Percentiles rank a stretch among this genome's conserved stretches.
phyloP scores from a whole-genome alignment of 768 basidiomycete species.

The Pleurotus tuoliensis region DNA sequence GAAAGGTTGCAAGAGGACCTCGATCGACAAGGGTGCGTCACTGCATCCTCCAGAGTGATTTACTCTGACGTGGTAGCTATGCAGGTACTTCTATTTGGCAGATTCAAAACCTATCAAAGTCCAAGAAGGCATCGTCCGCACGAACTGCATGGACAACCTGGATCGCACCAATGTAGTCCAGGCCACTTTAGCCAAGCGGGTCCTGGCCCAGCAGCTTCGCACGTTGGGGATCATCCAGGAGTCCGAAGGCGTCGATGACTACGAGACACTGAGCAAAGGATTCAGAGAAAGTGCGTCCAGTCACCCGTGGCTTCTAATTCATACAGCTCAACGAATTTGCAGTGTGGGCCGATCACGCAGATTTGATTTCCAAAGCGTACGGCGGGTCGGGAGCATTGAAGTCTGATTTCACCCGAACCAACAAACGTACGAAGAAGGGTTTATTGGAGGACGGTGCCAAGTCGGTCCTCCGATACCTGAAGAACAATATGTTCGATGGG shows the following conservation, averaged over 20 bases:
- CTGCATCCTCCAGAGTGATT: neutral
- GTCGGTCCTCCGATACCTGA: conserved; percentile 79
- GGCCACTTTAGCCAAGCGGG: conserved; percentile 84
- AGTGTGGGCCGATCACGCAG: conserved; percentile 99
- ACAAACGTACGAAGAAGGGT: conserved; percentile 81
- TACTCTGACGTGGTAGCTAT: neutral
- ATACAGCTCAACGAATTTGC: neutral
- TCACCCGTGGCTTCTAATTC: conserved; percentile 1
- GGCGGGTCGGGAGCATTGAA: conserved; percentile 95
- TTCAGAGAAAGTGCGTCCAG: conserved; percentile 79
- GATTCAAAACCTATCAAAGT: conserved; percentile 44
- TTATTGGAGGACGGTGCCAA: conserved; percentile 83
- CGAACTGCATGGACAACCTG: conserved; percentile 97
- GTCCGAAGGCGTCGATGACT: conserved; percentile 76
- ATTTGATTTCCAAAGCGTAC: conserved; percentile 86
- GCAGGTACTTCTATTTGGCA: conserved; percentile 77
- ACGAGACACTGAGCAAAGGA: conserved; percentile 71
- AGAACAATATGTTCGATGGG: conserved; percentile 97
- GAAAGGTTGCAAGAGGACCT: conserved; percentile 73
- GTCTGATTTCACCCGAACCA: conserved; percentile 94
- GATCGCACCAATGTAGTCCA: conserved; percentile 98
- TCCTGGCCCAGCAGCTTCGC: conserved; percentile 73
- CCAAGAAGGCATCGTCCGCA: conserved; percentile 80
- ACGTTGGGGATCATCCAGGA: conserved; percentile 67
- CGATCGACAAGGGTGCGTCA: conserved; percentile 57